phyloP scores from a whole-genome alignment of 2,329 filamentous ascomycete genomes.

The Emergomyces pasteurianus region DNA sequence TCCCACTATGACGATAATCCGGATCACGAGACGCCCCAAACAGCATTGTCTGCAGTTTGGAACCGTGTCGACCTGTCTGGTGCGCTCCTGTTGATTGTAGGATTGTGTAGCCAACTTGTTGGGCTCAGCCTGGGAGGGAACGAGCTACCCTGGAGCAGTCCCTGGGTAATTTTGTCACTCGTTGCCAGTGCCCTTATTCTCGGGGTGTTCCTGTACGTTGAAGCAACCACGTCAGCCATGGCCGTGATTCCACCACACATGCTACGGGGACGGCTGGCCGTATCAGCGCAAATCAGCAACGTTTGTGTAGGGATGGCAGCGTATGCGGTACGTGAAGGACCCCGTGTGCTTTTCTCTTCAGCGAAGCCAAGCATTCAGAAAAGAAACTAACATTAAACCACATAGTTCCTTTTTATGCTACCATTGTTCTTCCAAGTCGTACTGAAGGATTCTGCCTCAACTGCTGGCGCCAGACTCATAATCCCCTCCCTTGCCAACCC shows the following conservation, averaged over 20 bases:
- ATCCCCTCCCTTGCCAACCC: conserved; percentile 37
- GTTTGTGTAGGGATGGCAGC: conserved; percentile 49
- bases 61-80: conserved; percentile 47
- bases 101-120: conserved; percentile 44
- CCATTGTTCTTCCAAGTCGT: conserved; percentile 35
- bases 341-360: too few species aligned
- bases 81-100: conserved; percentile 44
- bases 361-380: neutral
- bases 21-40: conserved; percentile 10
- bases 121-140: conserved; percentile 36
- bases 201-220: conserved; percentile 27
- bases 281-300: conserved; percentile 47
- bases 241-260: conserved; percentile 38
- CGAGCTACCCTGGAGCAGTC: conserved; percentile 32
- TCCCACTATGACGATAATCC: conserved; percentile 8
- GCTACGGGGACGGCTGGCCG: conserved; percentile 43
- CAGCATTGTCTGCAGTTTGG: conserved; percentile 34
- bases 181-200: conserved; percentile 27
- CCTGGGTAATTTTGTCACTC: conserved; percentile 31
- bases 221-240: conserved; percentile 31
- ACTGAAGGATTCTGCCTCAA: conserved; percentile 32
- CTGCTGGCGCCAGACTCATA: conserved; percentile 33
- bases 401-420: conserved; percentile 36
- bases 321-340: conserved; percentile 39
- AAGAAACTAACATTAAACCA: neutral